Base-by-base conservation (phyloP, 1,284 basidiomycete species). In the Tranzscheliella williamsii region DNA sequence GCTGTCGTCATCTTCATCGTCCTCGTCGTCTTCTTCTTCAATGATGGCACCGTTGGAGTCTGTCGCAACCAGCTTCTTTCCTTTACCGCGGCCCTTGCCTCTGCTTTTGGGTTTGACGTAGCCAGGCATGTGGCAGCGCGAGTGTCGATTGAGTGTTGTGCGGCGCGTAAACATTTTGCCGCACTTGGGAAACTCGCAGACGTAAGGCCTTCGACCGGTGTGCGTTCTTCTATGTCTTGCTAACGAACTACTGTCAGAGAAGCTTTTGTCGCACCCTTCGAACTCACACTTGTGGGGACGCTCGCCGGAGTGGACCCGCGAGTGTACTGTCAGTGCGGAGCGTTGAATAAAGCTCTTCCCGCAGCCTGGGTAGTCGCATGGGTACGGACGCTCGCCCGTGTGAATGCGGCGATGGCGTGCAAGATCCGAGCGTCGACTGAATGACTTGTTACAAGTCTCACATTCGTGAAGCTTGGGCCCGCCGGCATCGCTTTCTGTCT, bases 301-400 rank as follows among this genome's bases (percentile, higher is more conserved):
- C 81, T 92, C 90, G 38, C 90, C 90, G 5, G 89, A 90, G 73
- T 92, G 90, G 8, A 90, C 88, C 29, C 90, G 86, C 44, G 84
- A 82, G 76, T 92, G 90, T 4, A 92, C 90, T 39, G 88, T 88
- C 47, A 92, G 80, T 18, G 90, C 90, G 0, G 72, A 74, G 31
- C 70, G 70, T 43, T 72, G 71, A 20, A 77, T 73, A 58, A 77
- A 77, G 44, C 71, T 73, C 57, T 77, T 77, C 36, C 71, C 70
- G 42, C 75, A 77, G 9, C 70, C 86, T 16, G 80, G 78, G 67
- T 88, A 83, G 24, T 73, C 66, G 63, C 78, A 79, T 6, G 74
- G 76, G 44, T 88, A 91, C 3, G 90, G 90, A 38, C 89, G 84
- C 77, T 92, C 90, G 23, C 90, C 90, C 0, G 90, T 91, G 73